Evolutionary conservation across 305 asterid species (phyloP).

Genomic region (Solanum hybrid): DNA sequence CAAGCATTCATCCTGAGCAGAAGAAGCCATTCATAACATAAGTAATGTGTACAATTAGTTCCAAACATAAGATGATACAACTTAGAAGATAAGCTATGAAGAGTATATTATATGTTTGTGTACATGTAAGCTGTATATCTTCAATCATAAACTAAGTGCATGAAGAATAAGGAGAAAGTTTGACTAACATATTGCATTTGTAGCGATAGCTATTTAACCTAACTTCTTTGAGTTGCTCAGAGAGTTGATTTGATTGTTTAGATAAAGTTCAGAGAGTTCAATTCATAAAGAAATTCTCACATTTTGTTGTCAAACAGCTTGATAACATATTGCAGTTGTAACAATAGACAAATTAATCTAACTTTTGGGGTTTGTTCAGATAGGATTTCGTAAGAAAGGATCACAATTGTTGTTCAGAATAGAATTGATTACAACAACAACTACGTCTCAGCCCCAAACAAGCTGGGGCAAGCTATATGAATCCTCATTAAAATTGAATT

Average conservation of each 20-base stretch:
- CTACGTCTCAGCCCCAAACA: background rate
- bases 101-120: background rate
- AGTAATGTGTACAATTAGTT: background rate
- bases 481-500: background rate
- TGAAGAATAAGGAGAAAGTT: background rate
- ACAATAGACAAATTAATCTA: background rate
- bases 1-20: constrained; percentile 54
- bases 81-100: background rate
- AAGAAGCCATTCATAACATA: constrained; percentile 6
- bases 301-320: background rate
- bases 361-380: background rate
- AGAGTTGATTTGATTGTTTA: background rate
- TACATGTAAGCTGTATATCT: background rate
- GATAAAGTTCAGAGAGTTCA: background rate
- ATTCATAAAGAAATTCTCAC: background rate
- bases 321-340: background rate
- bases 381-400: background rate
- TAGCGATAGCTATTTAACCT: background rate
- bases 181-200: background rate
- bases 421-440: background rate
- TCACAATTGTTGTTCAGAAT: background rate
- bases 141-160: background rate
- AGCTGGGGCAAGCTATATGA: background rate
- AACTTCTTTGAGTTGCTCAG: background rate
- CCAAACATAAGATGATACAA: background rate